A percentile compares a stretch with the other conserved stretches of the same genome.
phyloP scores from a whole-genome alignment of 2,329 filamentous ascomycete species.

The Arthrobotrys megalospora region DNA sequence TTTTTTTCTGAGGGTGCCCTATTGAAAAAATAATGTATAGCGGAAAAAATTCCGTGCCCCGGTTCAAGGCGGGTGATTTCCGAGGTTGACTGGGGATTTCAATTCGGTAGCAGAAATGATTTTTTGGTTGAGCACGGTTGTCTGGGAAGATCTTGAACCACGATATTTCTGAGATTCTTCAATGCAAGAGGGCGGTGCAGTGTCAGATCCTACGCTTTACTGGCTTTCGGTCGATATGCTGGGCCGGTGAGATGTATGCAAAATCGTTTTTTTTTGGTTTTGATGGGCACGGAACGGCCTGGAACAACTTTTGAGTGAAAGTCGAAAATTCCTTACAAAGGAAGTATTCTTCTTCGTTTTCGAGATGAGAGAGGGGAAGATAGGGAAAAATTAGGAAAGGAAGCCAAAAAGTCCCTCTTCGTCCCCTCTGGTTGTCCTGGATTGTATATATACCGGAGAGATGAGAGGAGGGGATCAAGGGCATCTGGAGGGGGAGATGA shows the following conservation, averaged over 20 bases:
- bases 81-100: conserved; percentile 52
- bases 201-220: conserved; percentile 30
- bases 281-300: background rate
- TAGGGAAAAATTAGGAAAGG: conserved; percentile 24
- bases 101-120: conserved; percentile 9
- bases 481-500: conserved; percentile 47
- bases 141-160: conserved; percentile 41
- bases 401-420: conserved; percentile 42
- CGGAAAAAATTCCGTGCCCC: conserved; percentile 47
- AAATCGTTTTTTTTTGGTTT: background rate
- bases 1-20: conserved; percentile 2
- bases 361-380: conserved; percentile 22
- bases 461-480: conserved; percentile 42
- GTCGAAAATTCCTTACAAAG: conserved; percentile 36
- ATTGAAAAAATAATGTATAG: conserved; percentile 13
- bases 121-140: conserved; percentile 23
- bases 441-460: conserved; percentile 57
- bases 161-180: conserved; percentile 24
- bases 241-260: conserved; percentile 25
- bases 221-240: conserved; percentile 15
- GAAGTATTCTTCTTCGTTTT: conserved; percentile 29
- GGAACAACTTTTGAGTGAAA: background rate
- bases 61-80: conserved; percentile 53
- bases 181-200: conserved; percentile 27
- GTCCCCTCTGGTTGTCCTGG: conserved; percentile 19